A percentile compares a stretch with the other conserved stretches of the same genome.
These are phyloP conservation scores for Platismatia glauca DNA, from an alignment of 495 filamentous ascomycete genomes.

Conservation along the genomic window DNA sequence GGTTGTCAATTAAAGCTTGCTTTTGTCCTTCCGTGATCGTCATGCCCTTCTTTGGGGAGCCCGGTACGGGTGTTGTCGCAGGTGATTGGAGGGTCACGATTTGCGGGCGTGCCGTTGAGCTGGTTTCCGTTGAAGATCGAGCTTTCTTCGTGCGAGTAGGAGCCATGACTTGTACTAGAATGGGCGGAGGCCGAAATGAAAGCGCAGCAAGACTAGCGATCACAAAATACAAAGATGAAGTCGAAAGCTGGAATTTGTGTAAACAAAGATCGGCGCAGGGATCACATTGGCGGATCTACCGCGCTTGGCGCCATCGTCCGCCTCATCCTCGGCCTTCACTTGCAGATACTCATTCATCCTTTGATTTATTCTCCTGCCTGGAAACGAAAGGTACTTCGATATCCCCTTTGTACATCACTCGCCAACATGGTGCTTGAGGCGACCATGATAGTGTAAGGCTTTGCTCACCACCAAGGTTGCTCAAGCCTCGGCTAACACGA, in stretches of 20 bases:
- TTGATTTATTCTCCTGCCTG: background rate
- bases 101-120: slow-evolving; percentile 27
- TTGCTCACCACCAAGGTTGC: background rate
- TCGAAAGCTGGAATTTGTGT: background rate
- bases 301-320: slow-evolving; percentile 12
- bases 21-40: slow-evolving; percentile 72
- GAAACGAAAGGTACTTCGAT: background rate
- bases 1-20: slow-evolving; percentile 81
- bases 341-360: background rate
- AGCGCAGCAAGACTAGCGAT: background rate
- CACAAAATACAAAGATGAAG: background rate
- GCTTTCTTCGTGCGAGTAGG: slow-evolving; percentile 47
- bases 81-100: slow-evolving; percentile 36
- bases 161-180: slow-evolving; percentile 32
- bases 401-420: background rate
- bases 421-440: slow-evolving; percentile 61
- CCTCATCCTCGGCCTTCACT: background rate
- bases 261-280: slow-evolving; percentile 17
- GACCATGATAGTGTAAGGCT: slow-evolving; percentile 62
- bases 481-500: slow-evolving; percentile 12
- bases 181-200: too few species aligned
- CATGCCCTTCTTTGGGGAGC: slow-evolving; percentile 52
- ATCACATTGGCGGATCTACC: background rate
- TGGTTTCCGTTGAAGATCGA: slow-evolving; percentile 44
- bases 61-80: slow-evolving; percentile 41